A percentile compares a stretch with the other conserved stretches of the same genome.
phyloP scores from a whole-genome alignment of 345 rosid species.

The Clarkia xantiana region DNA sequence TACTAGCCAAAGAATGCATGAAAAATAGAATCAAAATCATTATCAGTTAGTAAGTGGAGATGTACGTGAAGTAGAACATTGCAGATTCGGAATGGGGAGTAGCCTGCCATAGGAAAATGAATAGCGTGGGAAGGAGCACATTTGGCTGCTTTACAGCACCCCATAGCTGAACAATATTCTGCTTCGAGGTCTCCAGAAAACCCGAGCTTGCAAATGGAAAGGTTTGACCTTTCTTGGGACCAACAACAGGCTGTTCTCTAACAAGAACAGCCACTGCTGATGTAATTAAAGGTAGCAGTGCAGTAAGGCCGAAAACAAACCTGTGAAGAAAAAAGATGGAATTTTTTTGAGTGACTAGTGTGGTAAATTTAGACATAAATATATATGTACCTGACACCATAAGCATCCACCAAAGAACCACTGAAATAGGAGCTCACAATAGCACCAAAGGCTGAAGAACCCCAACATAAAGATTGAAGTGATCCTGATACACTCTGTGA shows the following conservation, averaged over 20 bases:
- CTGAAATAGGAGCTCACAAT: slow-evolving; percentile 91
- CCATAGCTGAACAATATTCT: slow-evolving; percentile 50
- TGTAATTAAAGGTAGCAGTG: slow-evolving; percentile 67
- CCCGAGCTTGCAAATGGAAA: slow-evolving; percentile 24
- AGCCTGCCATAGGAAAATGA: slow-evolving; percentile 95
- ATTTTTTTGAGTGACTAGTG: background rate
- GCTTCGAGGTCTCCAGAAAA: slow-evolving; percentile 60
- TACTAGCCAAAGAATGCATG: slow-evolving; percentile 1
- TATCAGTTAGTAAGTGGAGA: slow-evolving; percentile 3
- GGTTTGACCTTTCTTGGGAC: slow-evolving; percentile 24
- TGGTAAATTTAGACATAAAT: background rate
- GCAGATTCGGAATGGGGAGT: slow-evolving; percentile 98
- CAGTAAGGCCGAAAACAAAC: slow-evolving; percentile 92
- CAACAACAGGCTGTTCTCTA: slow-evolving; percentile 51
- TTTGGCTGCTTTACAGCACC: slow-evolving; percentile 63
- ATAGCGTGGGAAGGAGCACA: slow-evolving; percentile 72
- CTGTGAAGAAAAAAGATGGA: slow-evolving; percentile 33
- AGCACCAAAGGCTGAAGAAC: slow-evolving; percentile 97
- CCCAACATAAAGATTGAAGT: slow-evolving; percentile 93
- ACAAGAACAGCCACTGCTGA: slow-evolving; percentile 94
- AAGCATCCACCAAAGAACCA: slow-evolving; percentile 77
- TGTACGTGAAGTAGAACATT: slow-evolving; percentile 94
- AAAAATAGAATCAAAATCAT: background rate
- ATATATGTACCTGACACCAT: slow-evolving; percentile 67
- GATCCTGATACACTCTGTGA: slow-evolving; percentile 88